Evolutionary conservation across 2,329 filamentous ascomycete genomes (phyloP).

Genomic region (Arthrobotrys conoides): DNA sequence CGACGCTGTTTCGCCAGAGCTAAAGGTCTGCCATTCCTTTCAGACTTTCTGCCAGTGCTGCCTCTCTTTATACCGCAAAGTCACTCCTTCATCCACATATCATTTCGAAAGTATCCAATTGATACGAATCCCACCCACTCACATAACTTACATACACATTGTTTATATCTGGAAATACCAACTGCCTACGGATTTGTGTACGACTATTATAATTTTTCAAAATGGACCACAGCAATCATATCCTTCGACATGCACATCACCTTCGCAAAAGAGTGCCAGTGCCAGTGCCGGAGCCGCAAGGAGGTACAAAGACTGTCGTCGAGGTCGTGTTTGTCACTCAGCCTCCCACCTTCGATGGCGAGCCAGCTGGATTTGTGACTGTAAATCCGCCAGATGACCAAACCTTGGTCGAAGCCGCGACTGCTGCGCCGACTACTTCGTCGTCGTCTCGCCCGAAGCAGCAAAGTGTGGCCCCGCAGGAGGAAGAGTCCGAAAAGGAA

Average conservation of each 20-base stretch:
- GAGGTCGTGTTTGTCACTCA: constrained; percentile 60
- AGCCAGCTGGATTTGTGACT: constrained; percentile 35
- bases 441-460: constrained; percentile 29
- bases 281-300: constrained; percentile 40
- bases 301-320: constrained; percentile 57
- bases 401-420: constrained; percentile 1
- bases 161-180: constrained; percentile 37
- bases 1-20: constrained; percentile 55
- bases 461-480: constrained; percentile 39
- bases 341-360: constrained; percentile 37
- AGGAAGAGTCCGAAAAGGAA: constrained; percentile 23
- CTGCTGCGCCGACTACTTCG: constrained; percentile 11
- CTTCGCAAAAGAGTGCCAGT: constrained; percentile 41
- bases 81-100: constrained; percentile 41
- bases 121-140: constrained; percentile 9
- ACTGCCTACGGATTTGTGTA: constrained; percentile 34
- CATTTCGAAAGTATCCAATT: constrained; percentile 29
- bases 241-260: constrained; percentile 53
- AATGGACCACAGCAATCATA: constrained; percentile 59
- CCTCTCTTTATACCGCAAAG: constrained; percentile 52
- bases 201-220: constrained; percentile 45
- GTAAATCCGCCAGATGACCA: constrained; percentile 11
- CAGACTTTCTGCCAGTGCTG: constrained; percentile 58
- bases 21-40: constrained; percentile 61
- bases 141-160: background rate